phyloP scores from a whole-genome alignment of 176 grass and related monocot species.

The Carex myosuroides region DNA sequence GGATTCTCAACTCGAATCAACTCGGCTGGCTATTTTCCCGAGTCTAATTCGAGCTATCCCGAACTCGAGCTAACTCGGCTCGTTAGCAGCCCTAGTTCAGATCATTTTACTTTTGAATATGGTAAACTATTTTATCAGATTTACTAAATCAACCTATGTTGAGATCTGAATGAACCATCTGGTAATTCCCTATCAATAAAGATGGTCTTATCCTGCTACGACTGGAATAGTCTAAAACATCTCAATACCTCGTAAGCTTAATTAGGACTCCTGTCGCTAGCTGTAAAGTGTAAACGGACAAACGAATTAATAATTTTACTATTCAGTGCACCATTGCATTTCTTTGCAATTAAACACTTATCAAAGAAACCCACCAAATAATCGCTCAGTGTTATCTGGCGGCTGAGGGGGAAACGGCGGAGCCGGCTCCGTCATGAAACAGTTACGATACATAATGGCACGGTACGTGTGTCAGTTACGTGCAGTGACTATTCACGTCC shows the following conservation, averaged over 20 bases:
- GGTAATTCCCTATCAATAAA: background rate
- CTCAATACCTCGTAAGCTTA: background rate
- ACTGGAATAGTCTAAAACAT: background rate
- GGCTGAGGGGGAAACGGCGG: too few relatives aligned
- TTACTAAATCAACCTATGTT: background rate
- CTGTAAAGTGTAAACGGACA: background rate
- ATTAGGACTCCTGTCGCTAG: background rate
- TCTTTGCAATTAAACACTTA: background rate
- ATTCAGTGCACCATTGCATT: background rate
- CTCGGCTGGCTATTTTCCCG: too few relatives aligned
- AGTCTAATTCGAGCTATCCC: too few relatives aligned
- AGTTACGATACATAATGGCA: too few relatives aligned
- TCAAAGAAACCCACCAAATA: background rate
- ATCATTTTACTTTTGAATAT: too few relatives aligned
- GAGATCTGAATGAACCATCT: background rate
- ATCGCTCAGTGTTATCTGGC: background rate
- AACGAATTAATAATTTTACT: background rate
- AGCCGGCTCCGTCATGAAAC: too few relatives aligned
- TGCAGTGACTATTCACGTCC: too few relatives aligned
- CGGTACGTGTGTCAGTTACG: too few relatives aligned
- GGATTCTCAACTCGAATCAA: too few relatives aligned
- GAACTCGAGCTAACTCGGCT: too few relatives aligned
- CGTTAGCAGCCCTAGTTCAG: too few relatives aligned
- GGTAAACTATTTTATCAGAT: too few relatives aligned
- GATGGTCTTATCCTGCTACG: background rate